Evolutionary conservation across 371 early-diverging fungal genomes (phyloP).

Genomic region (Apophysomyces ossiformis): DNA sequence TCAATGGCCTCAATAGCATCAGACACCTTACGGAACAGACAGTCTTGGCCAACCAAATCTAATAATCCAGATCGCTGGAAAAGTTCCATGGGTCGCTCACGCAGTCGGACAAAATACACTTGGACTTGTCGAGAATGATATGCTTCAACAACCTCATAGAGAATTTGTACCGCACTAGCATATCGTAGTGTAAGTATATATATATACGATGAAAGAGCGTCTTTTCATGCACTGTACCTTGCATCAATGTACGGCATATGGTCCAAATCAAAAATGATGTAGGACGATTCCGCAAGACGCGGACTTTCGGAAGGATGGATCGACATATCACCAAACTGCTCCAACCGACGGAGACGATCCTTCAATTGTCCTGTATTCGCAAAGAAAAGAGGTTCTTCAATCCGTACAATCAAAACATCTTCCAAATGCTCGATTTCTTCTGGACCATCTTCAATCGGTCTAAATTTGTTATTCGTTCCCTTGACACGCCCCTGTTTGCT

Average conservation of each 20-base stretch:
- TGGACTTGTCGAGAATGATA: slow-evolving; percentile 72
- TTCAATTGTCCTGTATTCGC: slow-evolving; percentile 78
- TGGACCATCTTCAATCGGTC: slow-evolving; percentile 55
- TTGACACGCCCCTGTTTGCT: slow-evolving; percentile 28
- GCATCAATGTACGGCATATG: slow-evolving; percentile 86
- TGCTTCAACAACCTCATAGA: slow-evolving; percentile 78
- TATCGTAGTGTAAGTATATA: neutral
- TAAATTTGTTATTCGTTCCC: slow-evolving; percentile 26
- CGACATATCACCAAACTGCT: slow-evolving; percentile 83
- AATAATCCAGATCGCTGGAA: slow-evolving; percentile 69
- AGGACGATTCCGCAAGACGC: slow-evolving; percentile 40
- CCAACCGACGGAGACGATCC: slow-evolving; percentile 49
- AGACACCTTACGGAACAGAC: slow-evolving; percentile 44
- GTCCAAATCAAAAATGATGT: slow-evolving; percentile 85
- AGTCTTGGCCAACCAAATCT: slow-evolving; percentile 61
- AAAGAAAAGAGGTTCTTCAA: slow-evolving; percentile 90
- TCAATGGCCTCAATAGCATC: slow-evolving; percentile 41
- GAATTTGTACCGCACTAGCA: slow-evolving; percentile 76
- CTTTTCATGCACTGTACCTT: slow-evolving; percentile 40
- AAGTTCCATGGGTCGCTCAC: slow-evolving; percentile 59
- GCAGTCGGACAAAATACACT: slow-evolving; percentile 81
- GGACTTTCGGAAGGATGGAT: slow-evolving; percentile 87
- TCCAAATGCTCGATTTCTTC: slow-evolving; percentile 62
- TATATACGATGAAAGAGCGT: too few species aligned
- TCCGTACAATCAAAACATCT: slow-evolving; percentile 78